A percentile compares a stretch with the other conserved stretches of the same genome.
Conservation (phyloP, 306 rosid species). For the Lithocarpus polystachyus region DNA sequence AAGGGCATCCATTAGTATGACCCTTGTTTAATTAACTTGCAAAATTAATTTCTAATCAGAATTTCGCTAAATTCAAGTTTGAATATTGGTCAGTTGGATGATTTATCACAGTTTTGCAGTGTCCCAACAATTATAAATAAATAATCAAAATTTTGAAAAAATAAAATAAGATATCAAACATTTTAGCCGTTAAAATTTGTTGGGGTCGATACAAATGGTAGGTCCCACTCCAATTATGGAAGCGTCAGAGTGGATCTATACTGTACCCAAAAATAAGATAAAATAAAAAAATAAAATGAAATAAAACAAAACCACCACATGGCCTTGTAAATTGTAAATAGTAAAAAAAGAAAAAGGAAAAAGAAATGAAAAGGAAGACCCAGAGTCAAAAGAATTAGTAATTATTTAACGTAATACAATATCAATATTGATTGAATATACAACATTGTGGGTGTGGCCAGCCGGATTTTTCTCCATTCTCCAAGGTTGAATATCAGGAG, state of each 20-base stretch:
- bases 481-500: no score
- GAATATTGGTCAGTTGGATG: no score
- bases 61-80: no score
- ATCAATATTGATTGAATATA: background rate
- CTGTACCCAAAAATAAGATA: background rate
- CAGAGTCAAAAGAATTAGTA: background rate
- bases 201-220: no score
- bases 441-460: background rate
- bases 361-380: constrained; percentile 16
- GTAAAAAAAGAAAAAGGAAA: background rate
- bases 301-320: constrained; percentile 15
- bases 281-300: background rate
- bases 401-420: background rate
- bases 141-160: no score
- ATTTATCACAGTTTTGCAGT: no score
- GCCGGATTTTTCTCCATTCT: background rate
- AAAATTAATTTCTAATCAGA: no score
- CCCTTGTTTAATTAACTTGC: no score
- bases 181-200: no score
- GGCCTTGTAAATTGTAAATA: constrained; percentile 12
- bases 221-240: background rate
- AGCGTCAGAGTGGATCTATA: background rate
- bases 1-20: no score
- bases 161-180: no score
- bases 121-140: no score